These are phyloP conservation scores for Bromus sterilis DNA, from an alignment of 176 grass and related monocot genomes.

Conservation along the genomic window DNA sequence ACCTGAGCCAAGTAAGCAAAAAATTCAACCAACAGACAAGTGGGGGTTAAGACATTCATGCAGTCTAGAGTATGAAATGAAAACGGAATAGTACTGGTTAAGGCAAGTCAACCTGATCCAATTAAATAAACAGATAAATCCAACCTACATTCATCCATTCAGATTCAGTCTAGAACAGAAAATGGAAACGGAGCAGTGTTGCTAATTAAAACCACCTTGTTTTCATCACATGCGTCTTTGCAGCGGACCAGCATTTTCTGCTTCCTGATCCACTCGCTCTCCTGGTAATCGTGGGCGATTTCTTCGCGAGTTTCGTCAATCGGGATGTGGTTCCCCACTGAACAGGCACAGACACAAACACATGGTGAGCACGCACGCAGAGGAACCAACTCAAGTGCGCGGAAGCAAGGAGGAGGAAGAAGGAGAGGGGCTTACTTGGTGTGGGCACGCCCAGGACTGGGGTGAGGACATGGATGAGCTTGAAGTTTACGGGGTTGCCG, in stretches of 20 bases:
- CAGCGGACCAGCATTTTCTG: conserved; percentile 21
- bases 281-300: background rate
- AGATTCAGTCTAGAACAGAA: background rate
- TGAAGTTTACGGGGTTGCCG: background rate
- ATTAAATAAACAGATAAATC: background rate
- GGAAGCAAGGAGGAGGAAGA: background rate
- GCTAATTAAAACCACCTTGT: background rate
- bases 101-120: background rate
- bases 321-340: conserved; percentile 30
- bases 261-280: background rate
- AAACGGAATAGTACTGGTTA: too few species aligned
- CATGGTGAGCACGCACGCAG: background rate
- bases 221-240: conserved; percentile 19
- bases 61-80: too few species aligned
- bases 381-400: background rate
- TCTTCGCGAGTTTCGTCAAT: conserved; percentile 7
- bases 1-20: too few species aligned
- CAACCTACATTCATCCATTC: background rate
- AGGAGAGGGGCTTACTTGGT: background rate
- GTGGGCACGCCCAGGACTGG: conserved; percentile 15
- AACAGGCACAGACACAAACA: background rate
- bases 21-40: too few species aligned
- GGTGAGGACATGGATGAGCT: conserved; percentile 13
- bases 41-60: too few species aligned
- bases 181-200: background rate